Conservation (phyloP, 2,329 filamentous ascomycete species). For the Exophiala lecanii-corni region DNA sequence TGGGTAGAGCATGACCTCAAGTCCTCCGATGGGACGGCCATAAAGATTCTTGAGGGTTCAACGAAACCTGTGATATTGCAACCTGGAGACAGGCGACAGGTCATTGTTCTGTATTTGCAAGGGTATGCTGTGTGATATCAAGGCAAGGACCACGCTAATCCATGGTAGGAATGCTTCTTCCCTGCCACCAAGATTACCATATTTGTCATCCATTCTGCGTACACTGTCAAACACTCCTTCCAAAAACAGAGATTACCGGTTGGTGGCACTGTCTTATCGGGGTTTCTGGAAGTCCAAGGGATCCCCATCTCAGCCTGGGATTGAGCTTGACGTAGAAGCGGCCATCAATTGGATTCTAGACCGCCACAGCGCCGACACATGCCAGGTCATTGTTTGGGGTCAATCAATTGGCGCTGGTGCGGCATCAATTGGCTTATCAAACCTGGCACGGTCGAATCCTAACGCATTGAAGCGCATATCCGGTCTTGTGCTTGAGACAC, state of each 20-base stretch:
- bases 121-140: conserved; percentile 31
- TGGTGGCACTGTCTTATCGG: conserved; percentile 55
- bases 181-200: conserved; percentile 43
- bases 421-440: conserved; percentile 45
- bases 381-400: conserved; percentile 62
- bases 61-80: background rate
- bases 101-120: conserved; percentile 47
- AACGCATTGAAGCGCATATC: conserved; percentile 28
- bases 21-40: conserved; percentile 60
- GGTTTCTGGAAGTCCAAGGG: conserved; percentile 77
- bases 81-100: conserved; percentile 22
- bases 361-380: conserved; percentile 29
- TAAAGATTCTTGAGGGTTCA: conserved; percentile 55
- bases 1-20: conserved; percentile 63
- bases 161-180: conserved; percentile 39
- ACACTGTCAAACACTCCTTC: conserved; percentile 11
- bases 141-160: background rate
- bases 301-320: conserved; percentile 61
- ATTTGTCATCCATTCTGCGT: conserved; percentile 44
- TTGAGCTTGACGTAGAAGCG: conserved; percentile 64
- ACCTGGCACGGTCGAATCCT: conserved; percentile 11
- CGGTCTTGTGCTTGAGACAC: conserved; percentile 67
- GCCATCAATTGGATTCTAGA: conserved; percentile 58
- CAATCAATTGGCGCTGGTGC: conserved; percentile 73
- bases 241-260: conserved; percentile 28